These are phyloP conservation scores for Ophiocordyceps unilateralis DNA, from an alignment of 2,329 filamentous ascomycete genomes.

Conservation along the genomic window DNA sequence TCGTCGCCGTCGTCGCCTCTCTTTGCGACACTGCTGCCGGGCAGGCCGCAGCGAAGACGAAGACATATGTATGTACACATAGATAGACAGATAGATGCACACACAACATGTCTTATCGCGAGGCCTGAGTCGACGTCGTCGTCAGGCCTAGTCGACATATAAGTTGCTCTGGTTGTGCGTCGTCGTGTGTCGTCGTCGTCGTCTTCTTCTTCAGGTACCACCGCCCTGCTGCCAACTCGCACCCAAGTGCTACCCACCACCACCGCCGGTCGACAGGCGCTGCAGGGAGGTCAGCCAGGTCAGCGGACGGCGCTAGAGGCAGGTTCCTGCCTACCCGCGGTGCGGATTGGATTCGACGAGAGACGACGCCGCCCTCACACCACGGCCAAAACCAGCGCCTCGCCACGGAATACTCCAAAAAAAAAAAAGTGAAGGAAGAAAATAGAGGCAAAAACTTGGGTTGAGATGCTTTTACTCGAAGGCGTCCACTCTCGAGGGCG, in stretches of 20 bases:
- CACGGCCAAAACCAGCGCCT: too few relatives aligned
- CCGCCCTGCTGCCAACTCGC: neutral
- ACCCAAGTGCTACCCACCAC: neutral
- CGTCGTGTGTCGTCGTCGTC: neutral
- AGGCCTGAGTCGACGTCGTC: neutral
- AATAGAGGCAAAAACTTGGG: neutral
- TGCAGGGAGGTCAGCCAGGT: neutral
- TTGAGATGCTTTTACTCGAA: neutral
- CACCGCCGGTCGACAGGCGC: neutral
- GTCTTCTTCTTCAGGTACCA: neutral
- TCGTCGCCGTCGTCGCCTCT: too few relatives aligned
- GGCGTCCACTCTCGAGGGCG: neutral
- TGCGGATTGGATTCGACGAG: too few relatives aligned
- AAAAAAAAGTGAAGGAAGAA: neutral
- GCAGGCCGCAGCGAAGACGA: neutral
- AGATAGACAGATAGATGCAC: neutral
- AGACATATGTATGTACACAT: neutral
- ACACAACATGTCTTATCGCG: neutral
- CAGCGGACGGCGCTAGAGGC: neutral
- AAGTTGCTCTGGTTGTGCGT: too few relatives aligned
- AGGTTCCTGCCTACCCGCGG: neutral
- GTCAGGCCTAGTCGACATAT: neutral
- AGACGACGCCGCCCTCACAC: too few relatives aligned
- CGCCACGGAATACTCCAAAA: neutral
- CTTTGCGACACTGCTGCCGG: too few relatives aligned